Percentiles rank a stretch among this genome's conserved stretches.
Evolutionary conservation across 352 stramenopile genomes (phyloP).

Genomic region (Globisporangium abappressorium): DNA sequence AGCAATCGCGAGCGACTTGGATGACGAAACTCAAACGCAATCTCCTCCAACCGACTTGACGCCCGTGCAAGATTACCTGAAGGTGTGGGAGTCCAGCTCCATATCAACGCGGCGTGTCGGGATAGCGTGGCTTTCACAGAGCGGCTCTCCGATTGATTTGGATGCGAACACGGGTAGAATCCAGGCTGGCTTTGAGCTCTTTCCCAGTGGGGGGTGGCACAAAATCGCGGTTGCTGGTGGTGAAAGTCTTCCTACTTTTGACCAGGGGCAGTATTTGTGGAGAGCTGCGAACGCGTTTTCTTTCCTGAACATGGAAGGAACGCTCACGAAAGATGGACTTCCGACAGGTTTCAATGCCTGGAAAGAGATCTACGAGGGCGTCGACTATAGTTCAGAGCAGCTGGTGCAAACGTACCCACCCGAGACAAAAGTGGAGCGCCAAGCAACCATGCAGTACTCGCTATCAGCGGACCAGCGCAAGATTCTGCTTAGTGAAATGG

Average conservation of each 20-base stretch:
- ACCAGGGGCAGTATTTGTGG: slow-evolving; percentile 47
- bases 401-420: slow-evolving; percentile 38
- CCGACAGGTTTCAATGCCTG: slow-evolving; percentile 53
- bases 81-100: slow-evolving; percentile 46
- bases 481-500: slow-evolving; percentile 30
- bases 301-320: slow-evolving; percentile 23
- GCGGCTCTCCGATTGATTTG: slow-evolving; percentile 36
- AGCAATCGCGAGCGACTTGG: background rate
- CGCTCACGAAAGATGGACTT: slow-evolving; percentile 25
- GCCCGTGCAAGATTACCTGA: slow-evolving; percentile 35
- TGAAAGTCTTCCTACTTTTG: slow-evolving; percentile 26
- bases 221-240: slow-evolving; percentile 11
- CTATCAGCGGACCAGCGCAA: slow-evolving; percentile 24
- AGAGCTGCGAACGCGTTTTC: slow-evolving; percentile 37
- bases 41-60: slow-evolving; percentile 20
- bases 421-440: slow-evolving; percentile 17
- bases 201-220: slow-evolving; percentile 27
- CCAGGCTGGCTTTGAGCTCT: slow-evolving; percentile 59
- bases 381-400: slow-evolving; percentile 49
- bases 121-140: slow-evolving; percentile 38
- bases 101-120: slow-evolving; percentile 26
- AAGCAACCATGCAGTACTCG: slow-evolving; percentile 19
- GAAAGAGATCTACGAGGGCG: slow-evolving; percentile 55
- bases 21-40: background rate
- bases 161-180: slow-evolving; percentile 27